Evolutionary conservation across 495 filamentous ascomycete genomes (phyloP).

Genomic region (Xylaria cubensis): DNA sequence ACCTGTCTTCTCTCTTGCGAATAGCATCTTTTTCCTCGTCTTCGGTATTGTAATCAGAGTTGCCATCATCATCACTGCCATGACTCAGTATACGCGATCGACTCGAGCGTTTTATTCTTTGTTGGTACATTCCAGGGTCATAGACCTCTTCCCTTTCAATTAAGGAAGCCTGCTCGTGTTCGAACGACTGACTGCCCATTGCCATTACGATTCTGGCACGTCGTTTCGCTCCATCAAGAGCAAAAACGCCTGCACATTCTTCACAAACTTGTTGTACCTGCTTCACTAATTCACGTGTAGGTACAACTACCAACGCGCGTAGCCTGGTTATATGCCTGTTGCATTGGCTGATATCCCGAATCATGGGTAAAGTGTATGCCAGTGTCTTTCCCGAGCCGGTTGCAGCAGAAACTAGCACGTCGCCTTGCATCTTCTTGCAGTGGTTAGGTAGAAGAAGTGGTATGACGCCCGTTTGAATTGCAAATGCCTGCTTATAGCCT

Average conservation of each 20-base stretch:
- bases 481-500: conserved; percentile 77
- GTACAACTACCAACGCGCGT: conserved; percentile 81
- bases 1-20: conserved; percentile 38
- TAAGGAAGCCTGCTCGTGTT: conserved; percentile 73
- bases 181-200: conserved; percentile 76
- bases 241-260: conserved; percentile 61
- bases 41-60: conserved; percentile 39
- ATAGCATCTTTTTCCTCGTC: conserved; percentile 38
- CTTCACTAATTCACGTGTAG: conserved; percentile 85
- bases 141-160: conserved; percentile 65
- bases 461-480: conserved; percentile 82
- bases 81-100: conserved; percentile 10
- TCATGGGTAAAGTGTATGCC: conserved; percentile 85
- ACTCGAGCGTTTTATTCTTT: conserved; percentile 31
- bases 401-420: conserved; percentile 85
- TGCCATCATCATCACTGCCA: conserved; percentile 28
- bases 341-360: conserved; percentile 70
- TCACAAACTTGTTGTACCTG: conserved; percentile 80
- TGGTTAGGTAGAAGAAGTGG: conserved; percentile 72
- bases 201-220: conserved; percentile 79
- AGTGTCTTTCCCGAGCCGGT: conserved; percentile 96
- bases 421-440: conserved; percentile 63
- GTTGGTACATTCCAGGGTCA: conserved; percentile 42
- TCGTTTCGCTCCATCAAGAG: conserved; percentile 55
- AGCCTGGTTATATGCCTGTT: conserved; percentile 61